A percentile compares a stretch with the other conserved stretches of the same genome.
Conservation (phyloP, 208 protist species). For the Trypanosoma brucei region DNA sequence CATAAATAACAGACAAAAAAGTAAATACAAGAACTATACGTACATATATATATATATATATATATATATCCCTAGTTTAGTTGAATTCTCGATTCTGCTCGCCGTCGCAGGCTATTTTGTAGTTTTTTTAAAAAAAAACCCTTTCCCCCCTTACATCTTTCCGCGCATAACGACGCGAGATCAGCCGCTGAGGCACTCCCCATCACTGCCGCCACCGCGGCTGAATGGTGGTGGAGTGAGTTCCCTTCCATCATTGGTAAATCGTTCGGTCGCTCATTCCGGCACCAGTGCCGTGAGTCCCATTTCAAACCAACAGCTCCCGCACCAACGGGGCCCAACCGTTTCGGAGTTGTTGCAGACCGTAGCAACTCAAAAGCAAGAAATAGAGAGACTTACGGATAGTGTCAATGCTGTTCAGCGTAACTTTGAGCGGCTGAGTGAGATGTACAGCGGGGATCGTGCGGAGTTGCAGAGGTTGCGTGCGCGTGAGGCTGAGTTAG, state of each 20-base stretch:
- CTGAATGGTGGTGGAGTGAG: not conserved
- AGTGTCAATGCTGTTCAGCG: slow-evolving; percentile 88
- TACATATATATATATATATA: no score
- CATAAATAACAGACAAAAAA: no score
- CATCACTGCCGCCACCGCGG: no score
- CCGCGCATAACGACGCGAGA: no score
- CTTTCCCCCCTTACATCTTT: no score
- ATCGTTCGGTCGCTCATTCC: not conserved
- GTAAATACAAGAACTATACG: no score
- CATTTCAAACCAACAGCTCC: not conserved
- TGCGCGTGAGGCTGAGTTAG: slow-evolving; percentile 5
- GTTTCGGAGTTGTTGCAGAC: slow-evolving; percentile 33
- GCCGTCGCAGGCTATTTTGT: no score
- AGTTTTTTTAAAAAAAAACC: no score
- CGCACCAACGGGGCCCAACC: slow-evolving; percentile 17
- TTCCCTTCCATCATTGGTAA: not conserved
- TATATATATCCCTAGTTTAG: no score
- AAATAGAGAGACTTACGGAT: slow-evolving; percentile 64
- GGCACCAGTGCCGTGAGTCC: not conserved
- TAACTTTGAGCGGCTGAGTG: slow-evolving; percentile 83
- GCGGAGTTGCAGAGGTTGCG: slow-evolving; percentile 36
- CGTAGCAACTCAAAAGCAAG: slow-evolving; percentile 46
- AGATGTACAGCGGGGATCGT: slow-evolving; percentile 61
- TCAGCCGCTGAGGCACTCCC: no score
- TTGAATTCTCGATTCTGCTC: no score